phyloP scores from a whole-genome alignment of 2,329 filamentous ascomycete genomes.

The Apiospora koreana region DNA sequence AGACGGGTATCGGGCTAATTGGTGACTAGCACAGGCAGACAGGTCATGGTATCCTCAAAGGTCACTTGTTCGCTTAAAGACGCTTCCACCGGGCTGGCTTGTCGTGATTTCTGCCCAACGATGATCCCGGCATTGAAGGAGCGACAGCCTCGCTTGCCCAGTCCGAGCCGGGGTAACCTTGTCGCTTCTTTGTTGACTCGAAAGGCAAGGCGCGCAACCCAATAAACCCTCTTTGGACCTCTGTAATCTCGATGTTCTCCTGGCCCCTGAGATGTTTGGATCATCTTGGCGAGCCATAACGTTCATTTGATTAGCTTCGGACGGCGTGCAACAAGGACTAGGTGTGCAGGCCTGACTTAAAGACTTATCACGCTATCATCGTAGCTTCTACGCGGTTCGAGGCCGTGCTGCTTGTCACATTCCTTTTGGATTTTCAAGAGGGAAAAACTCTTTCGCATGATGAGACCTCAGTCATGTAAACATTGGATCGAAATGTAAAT shows the following conservation, averaged over 20 bases:
- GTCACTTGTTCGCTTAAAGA: neutral
- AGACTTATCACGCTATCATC: neutral
- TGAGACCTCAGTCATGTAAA: neutral
- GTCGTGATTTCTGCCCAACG: conserved; percentile 3
- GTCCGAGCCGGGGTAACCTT: neutral
- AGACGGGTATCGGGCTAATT: neutral
- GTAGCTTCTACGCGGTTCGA: neutral
- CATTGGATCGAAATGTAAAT: neutral
- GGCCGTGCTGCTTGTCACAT: neutral
- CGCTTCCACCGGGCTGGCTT: neutral
- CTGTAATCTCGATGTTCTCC: neutral
- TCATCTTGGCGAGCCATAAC: neutral
- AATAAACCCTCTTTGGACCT: neutral
- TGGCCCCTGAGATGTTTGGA: neutral
- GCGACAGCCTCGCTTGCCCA: conserved; percentile 4
- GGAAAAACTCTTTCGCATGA: neutral
- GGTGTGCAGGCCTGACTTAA: neutral
- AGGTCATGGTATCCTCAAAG: neutral
- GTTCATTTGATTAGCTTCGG: neutral
- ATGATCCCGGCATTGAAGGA: neutral
- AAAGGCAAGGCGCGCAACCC: neutral
- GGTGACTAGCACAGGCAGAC: neutral
- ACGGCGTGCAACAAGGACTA: neutral
- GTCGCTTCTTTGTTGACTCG: neutral
- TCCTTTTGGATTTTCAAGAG: neutral